Evolutionary conservation across 805 yeast species (phyloP), one percentile per base, ranked within the genome.

Genomic region (Dipodascus geniculatus): DNA sequence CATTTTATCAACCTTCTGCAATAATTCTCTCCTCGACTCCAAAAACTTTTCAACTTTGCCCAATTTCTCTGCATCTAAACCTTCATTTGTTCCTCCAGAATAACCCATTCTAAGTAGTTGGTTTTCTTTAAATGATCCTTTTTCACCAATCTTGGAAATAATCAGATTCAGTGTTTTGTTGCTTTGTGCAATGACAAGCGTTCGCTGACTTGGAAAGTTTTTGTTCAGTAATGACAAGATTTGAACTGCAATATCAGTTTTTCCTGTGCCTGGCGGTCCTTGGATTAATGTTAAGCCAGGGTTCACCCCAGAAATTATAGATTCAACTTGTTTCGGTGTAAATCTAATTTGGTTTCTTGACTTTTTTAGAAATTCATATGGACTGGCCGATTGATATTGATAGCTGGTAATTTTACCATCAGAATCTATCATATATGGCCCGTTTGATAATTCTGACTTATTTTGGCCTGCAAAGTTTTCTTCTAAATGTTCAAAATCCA

Each of bases 231-330:
- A 49, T n/a, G 58, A 51, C 1, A 69, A 52, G 3, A 67, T 56
- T 22, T 63, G 58, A 0, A 67, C 54, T 1, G 65, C 57, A 2
- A 68, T 53, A 3, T 60, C 63, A 1, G 73, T 68, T 56, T 81
- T 79, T 2, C 91, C 91, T 0, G 90, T 83, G 0, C 90, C 90
- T 2, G 90, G 90, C 1, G 90, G 89, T 0, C 89, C 90, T 63
- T 81, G 85, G 3, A 85, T 77, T 28, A 85, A 76, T 3, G 79
- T 68, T 3, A 85, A 65, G 2, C 82, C 81, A n/a, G 80, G 77
- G 8, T 48, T 51, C 0, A 63, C 52, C 0, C 67, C 65, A 8
- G 61, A 49, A 14, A 64, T 49, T 6, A 71, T 53, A 1, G 70
- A 65, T 22, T 60, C 50, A 2, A 62, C 60, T 50, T 70, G 71